Evolutionary conservation across 2,329 filamentous ascomycete species (phyloP).

Genomic region (Venturia effusa): DNA sequence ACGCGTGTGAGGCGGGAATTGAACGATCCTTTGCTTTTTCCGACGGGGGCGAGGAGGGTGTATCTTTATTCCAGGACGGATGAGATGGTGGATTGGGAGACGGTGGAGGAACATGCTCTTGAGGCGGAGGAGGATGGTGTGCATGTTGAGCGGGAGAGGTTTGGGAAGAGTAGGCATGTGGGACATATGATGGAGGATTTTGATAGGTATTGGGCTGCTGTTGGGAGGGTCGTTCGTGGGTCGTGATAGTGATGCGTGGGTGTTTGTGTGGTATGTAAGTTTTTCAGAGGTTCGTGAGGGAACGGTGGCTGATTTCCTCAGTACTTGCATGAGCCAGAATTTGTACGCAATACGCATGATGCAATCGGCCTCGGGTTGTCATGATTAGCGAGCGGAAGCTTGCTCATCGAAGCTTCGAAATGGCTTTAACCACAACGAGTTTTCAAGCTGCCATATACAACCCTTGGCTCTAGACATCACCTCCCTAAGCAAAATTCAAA

Average conservation of each 20-base stretch:
- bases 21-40: constrained; percentile 10
- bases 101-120: constrained; percentile 45
- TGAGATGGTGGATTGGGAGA: constrained; percentile 43
- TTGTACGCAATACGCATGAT: too few species aligned
- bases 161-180: constrained; percentile 49
- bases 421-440: too few species aligned
- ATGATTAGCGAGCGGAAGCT: too few species aligned
- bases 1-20: neutral
- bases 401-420: too few species aligned
- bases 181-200: constrained; percentile 49
- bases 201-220: constrained; percentile 44
- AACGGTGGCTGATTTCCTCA: too few species aligned
- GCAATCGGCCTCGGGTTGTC: too few species aligned
- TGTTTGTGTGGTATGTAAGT: neutral
- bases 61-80: constrained; percentile 52
- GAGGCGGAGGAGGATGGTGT: constrained; percentile 40
- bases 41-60: constrained; percentile 32
- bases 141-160: constrained; percentile 38
- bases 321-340: too few species aligned
- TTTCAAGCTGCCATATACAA: too few species aligned
- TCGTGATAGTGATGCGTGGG: neutral
- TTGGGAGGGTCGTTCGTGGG: constrained; percentile 17
- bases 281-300: neutral
- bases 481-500: too few species aligned
- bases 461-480: too few species aligned